Evolutionary conservation across 2,329 filamentous ascomycete species (phyloP).

Genomic region (Tolypocladium guangdongense): DNA sequence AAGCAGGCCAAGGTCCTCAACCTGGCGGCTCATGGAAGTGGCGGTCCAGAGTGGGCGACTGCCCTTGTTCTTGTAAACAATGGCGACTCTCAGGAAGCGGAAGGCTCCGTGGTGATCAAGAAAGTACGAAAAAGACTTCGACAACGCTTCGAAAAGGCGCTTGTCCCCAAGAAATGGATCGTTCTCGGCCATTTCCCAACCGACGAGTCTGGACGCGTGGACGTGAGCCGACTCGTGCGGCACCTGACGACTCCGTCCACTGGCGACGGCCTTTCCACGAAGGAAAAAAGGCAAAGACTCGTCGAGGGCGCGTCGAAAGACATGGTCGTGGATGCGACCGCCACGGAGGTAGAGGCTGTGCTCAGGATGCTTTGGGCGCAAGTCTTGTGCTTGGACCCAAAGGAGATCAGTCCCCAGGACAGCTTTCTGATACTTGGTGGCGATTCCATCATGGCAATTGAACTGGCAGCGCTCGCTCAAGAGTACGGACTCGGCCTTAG

Average conservation of each 20-base stretch:
- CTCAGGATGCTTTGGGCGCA: neutral
- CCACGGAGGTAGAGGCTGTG: neutral
- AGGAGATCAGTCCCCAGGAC: neutral
- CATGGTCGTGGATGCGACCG: neutral
- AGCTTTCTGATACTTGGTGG: neutral
- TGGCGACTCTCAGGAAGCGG: neutral
- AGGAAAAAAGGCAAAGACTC: neutral
- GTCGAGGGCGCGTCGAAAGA: neutral
- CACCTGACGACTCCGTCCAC: neutral
- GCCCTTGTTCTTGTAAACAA: neutral
- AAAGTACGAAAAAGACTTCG: neutral
- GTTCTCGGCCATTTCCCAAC: neutral
- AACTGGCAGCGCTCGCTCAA: neutral
- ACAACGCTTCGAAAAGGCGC: neutral
- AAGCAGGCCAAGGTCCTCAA: neutral
- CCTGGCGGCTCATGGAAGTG: neutral
- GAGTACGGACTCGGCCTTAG: neutral
- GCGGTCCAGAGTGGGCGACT: neutral
- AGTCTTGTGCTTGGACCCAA: neutral
- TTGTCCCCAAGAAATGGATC: neutral
- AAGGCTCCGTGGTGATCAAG: neutral
- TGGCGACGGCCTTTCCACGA: neutral
- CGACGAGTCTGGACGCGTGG: neutral
- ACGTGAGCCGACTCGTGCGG: neutral
- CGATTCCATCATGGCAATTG: neutral